Base-by-base conservation (phyloP, 164 flowering plant species). In the Stephania yunnanensis region DNA sequence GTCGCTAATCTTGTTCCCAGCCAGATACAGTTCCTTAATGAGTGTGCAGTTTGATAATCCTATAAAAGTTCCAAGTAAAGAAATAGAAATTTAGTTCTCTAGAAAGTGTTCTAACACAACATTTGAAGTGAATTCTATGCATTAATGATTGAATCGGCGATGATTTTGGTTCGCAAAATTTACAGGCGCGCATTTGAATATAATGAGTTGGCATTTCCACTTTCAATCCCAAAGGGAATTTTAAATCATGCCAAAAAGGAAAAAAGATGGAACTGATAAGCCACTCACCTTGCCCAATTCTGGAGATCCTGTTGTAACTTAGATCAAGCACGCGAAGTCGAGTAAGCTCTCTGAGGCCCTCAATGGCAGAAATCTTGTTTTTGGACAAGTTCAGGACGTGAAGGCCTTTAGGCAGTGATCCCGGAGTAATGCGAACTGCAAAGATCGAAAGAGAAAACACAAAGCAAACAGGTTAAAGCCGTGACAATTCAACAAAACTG, bases 1-100 rank as follows among this genome's bases (percentile, higher is more conserved):
- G 36, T 88, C 88, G 69, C 99, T 91, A 11, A 93, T 93, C 89
- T 92, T 95, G 90, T 95, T 95, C 42, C 98, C 98, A 19, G 97
- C 88, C 2, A 95, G 87, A 71, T 91, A 93, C 31, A 95, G 90
- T 82, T 93, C 99, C 80, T 92, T 95, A 75, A 95, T 87, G 48
- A 88, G 78, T 19, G 87, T 81, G 74, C 99, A 92, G 72, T 85
- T 91, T 10, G 98, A 90, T 80, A 95, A 78, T 7, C 97, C 97
- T 92, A 81, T 11, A 46, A 10, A 74, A 30, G 73, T 63, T 67
- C 46, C 65, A 76, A 79, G 15, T 71, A 58, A 73, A 36, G 74
- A 11, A 36, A 31, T 31, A 20, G 55, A 58, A 42, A n/a, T 77
- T 66, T 25, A 64, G 19, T 64, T 36, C 42, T 36, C 42, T 36